Percentiles rank a stretch among this genome's conserved stretches.
phyloP scores from a whole-genome alignment of 352 stramenopile species.

The Phytophthora citrophthora region DNA sequence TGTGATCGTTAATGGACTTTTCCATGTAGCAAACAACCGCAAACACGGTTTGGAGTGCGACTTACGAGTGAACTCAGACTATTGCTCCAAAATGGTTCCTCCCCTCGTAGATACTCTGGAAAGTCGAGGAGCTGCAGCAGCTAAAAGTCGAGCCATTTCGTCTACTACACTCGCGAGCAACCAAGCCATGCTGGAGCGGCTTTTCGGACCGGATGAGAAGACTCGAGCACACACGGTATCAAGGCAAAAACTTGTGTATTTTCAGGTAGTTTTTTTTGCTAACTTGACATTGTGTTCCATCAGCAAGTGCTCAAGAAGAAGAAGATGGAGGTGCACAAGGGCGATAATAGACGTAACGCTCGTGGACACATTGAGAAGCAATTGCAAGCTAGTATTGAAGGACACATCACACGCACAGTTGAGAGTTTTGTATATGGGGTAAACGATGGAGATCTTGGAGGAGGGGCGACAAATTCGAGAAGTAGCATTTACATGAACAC shows the following conservation, averaged over 20 bases:
- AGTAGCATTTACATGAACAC: conserved; percentile 70
- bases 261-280: neutral
- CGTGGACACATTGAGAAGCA: conserved; percentile 85
- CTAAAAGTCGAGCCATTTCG: conserved; percentile 49
- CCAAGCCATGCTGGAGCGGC: conserved; percentile 77
- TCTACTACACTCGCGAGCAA: conserved; percentile 57
- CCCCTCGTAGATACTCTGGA: conserved; percentile 73
- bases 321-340: conserved; percentile 80
- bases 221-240: conserved; percentile 52
- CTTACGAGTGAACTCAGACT: conserved; percentile 71
- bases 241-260: neutral
- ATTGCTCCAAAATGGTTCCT: conserved; percentile 75
- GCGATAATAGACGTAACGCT: conserved; percentile 74
- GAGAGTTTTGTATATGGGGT: conserved; percentile 65
- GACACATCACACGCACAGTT: conserved; percentile 87
- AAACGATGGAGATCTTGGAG: conserved; percentile 12
- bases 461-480: conserved; percentile 8
- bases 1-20: neutral
- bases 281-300: neutral
- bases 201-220: conserved; percentile 82
- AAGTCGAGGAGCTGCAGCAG: conserved; percentile 43
- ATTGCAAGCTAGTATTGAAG: conserved; percentile 88
- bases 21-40: conserved; percentile 54
- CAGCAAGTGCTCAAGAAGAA: conserved; percentile 86
- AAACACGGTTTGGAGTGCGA: conserved; percentile 81